A percentile compares a stretch with the other conserved stretches of the same genome.
Evolutionary conservation across 306 rosid species (phyloP).

Genomic region (Cercis canadensis): DNA sequence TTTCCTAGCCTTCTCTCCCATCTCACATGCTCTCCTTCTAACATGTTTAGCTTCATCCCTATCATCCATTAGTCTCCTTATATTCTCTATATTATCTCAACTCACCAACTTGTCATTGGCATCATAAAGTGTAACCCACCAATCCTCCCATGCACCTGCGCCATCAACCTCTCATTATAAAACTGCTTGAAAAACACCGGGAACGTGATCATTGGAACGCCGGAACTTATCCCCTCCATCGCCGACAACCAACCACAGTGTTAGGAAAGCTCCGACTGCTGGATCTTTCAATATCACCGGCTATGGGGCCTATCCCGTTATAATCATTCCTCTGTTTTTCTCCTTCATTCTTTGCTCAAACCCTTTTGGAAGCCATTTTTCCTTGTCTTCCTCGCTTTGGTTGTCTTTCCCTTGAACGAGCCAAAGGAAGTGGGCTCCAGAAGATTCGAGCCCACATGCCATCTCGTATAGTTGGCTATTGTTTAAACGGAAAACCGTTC

Average conservation of each 20-base stretch:
- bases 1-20: constrained; percentile 33
- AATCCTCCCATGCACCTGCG: constrained; percentile 36
- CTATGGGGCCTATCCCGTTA: constrained; percentile 6
- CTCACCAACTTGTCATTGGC: constrained; percentile 28
- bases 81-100: constrained; percentile 32
- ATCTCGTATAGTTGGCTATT: neutral
- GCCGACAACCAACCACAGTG: constrained; percentile 8
- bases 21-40: constrained; percentile 20
- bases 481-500: neutral
- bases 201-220: constrained; percentile 16
- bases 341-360: too few relatives aligned
- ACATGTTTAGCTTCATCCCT: constrained; percentile 36
- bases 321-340: neutral
- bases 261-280: neutral
- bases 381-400: neutral
- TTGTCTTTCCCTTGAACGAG: neutral
- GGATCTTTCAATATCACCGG: neutral
- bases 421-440: neutral
- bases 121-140: neutral
- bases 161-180: constrained; percentile 44
- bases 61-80: constrained; percentile 44
- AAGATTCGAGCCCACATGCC: neutral
- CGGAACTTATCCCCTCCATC: neutral
- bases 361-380: neutral
- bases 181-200: constrained; percentile 30